Evolutionary conservation across 2,329 filamentous ascomycete genomes (phyloP), one percentile per base, ranked within the genome.

Genomic region (Fusarium circinatum): DNA sequence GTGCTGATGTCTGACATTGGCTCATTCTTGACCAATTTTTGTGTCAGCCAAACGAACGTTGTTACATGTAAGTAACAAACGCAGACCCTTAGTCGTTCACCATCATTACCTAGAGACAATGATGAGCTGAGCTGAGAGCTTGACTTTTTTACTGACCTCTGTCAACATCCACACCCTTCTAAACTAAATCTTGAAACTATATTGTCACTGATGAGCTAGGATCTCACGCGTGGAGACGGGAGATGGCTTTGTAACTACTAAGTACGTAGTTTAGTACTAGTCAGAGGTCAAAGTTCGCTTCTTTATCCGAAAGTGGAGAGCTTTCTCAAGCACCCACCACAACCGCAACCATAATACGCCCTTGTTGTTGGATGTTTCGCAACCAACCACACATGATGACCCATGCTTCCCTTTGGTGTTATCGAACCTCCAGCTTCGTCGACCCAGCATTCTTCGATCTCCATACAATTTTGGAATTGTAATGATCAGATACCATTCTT

Each of bases 161-260:
- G 30, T 22, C 30, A 32, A 36, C 41, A 58, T 26, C n/a, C 30
- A 34, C 55, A 48, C 41, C 30, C 24, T 36, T 48, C 30, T 65
- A 38, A 72, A 38, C 51, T 36, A 59, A 71, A 61, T 62, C 49
- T 61, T 55, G 44, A 51, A 71, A 71, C 64, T 65, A 51, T 22
- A 47, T 45, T 51, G 47, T 51, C 22, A 38, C n/a, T n/a, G 57
- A 42, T 38, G 57, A 49, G 69, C 70, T 73, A 73, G 65, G 47
- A 73, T 73, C 70, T 73, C 51, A 41, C 18, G 20, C 41, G 55
- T 38, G 58, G 61, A 61, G 47, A 62, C 22, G 32, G 54, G 55
- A 61, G 34, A 60, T 36, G 42, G 51, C 34, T 30, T 57, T 38
- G 26, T 34, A 34, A 34, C 14, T 34, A 34, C 14, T 34, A 15